Evolutionary conservation across 192 early-diverging fungal genomes (phyloP), one percentile per base, ranked within the genome.

Genomic region (Backusella parvicylindrica): DNA sequence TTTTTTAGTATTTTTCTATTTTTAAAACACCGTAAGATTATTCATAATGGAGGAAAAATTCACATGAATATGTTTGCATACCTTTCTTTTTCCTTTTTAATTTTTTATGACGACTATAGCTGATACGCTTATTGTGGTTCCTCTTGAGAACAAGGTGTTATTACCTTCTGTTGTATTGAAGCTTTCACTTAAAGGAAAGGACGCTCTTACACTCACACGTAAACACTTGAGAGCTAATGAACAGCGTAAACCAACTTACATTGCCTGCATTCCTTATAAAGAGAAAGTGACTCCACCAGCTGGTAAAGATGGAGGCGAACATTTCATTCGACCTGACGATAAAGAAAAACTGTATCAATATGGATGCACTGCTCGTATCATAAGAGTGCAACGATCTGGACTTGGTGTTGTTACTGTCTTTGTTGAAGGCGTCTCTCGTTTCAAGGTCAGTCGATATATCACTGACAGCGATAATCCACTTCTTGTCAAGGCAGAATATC

Each of bases 331-430:
- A 63, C 71, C 53, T 6, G 35, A 63, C 16, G 71, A 63, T 18
- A 63, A 63, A 63, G 36, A 72, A 67, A 78, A 77, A 41, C 73
- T 88, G 12, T 83, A 81, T 77, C 23, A 68, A 2, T 83, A 66
- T 38, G 85, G 87, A 9, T 89, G 82, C 75, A 82, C 82, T 9
- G 88, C 81, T 68, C 83, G 86, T 31, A 73, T 89, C 63, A 75
- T 86, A 31, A 74, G 78, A 15, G 67, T 82, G 35, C 88, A 91
- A 53, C 82, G 89, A 75, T 77, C 82, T 67, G 83, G 82, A 2
- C 83, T 83, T 64, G 88, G 86, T n/a, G 82, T 84, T 26, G 90
- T 92, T 74, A 72, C 79, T 16, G 86, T 89, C 12, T 84, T 89
- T 66, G 82, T 93, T 8, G 92, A 93, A 85, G 92, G 91, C 88